Percentiles rank a stretch among this genome's conserved stretches.
These are phyloP conservation scores for Claviceps pusilla DNA, from an alignment of 2,329 filamentous ascomycete species.

Conservation along the genomic window DNA sequence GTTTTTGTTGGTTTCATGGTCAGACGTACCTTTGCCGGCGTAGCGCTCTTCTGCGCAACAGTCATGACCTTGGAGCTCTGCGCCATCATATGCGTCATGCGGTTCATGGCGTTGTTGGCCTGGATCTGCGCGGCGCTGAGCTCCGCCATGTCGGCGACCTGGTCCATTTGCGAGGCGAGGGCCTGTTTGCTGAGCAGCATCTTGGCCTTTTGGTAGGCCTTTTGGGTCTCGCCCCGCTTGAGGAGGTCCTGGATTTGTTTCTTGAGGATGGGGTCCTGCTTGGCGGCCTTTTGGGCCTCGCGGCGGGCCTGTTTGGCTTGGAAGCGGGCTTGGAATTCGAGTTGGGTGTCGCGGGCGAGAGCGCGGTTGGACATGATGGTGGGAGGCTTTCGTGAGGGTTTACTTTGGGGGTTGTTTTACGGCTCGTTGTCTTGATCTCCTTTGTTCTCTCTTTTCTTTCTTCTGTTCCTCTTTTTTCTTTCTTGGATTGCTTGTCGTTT, in stretches of 20 bases:
- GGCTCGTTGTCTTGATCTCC: too few relatives aligned
- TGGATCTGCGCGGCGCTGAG: constrained; percentile 45
- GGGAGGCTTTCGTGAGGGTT: too few relatives aligned
- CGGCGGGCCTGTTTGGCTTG: constrained; percentile 47
- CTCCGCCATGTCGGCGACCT: constrained; percentile 50
- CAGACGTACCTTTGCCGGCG: constrained; percentile 36
- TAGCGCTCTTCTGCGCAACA: constrained; percentile 41
- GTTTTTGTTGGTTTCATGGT: too few relatives aligned
- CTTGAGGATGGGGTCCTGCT: constrained; percentile 45
- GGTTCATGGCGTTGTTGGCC: constrained; percentile 50
- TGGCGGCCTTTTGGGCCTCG: constrained; percentile 44
- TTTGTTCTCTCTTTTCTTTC: too few relatives aligned
- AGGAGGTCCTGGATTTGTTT: constrained; percentile 49
- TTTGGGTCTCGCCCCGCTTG: constrained; percentile 48
- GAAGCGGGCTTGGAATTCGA: constrained; percentile 49
- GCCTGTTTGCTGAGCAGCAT: constrained; percentile 47
- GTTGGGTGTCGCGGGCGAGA: constrained; percentile 44
- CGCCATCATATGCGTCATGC: constrained; percentile 49
- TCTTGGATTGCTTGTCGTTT: not conserved
- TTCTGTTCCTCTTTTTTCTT: not conserved
- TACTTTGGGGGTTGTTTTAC: too few relatives aligned
- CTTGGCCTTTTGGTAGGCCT: constrained; percentile 49
- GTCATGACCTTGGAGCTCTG: constrained; percentile 44
- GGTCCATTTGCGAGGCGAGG: constrained; percentile 47
- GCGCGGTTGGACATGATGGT: constrained; percentile 43